A percentile compares a stretch with the other conserved stretches of the same genome.
phyloP scores from a whole-genome alignment of 768 basidiomycete species.

The Lyophyllum semitale region DNA sequence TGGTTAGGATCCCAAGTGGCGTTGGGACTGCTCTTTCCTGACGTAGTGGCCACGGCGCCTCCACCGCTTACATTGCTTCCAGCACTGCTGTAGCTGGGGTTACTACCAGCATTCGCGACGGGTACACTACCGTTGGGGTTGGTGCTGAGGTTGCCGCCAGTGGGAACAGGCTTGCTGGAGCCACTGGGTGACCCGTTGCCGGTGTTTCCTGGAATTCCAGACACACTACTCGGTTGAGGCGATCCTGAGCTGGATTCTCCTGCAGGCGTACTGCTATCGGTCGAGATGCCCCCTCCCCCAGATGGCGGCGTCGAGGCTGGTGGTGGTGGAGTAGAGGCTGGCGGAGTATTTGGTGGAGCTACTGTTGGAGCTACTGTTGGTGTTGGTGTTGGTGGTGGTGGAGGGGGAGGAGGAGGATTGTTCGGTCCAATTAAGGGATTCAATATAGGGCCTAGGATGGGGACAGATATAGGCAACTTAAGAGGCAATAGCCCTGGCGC shows the following conservation, averaged over 20 bases:
- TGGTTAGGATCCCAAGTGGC: conserved; percentile 12
- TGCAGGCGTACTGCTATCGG: conserved; percentile 1
- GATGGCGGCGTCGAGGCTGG: not conserved
- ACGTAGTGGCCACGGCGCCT: conserved; percentile 1
- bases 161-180: not conserved
- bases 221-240: not conserved
- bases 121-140: conserved; percentile 1
- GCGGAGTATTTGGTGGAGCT: conserved; percentile 10
- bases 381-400: conserved; percentile 12
- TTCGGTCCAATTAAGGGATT: conserved; percentile 32
- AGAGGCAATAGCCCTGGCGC: conserved; percentile 40
- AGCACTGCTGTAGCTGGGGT: conserved; percentile 2
- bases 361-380: conserved; percentile 15
- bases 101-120: conserved; percentile 1
- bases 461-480: conserved; percentile 38
- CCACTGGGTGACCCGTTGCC: not conserved
- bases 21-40: not conserved
- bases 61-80: not conserved
- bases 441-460: conserved; percentile 39
- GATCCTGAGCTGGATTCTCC: conserved; percentile 9
- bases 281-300: conserved; percentile 3
- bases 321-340: conserved; percentile 12
- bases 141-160: not conserved
- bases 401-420: too few relatives aligned
- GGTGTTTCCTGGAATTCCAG: not conserved